Evolutionary conservation across 805 yeast species (phyloP).

Genomic region (Hanseniaspora osmophila): DNA sequence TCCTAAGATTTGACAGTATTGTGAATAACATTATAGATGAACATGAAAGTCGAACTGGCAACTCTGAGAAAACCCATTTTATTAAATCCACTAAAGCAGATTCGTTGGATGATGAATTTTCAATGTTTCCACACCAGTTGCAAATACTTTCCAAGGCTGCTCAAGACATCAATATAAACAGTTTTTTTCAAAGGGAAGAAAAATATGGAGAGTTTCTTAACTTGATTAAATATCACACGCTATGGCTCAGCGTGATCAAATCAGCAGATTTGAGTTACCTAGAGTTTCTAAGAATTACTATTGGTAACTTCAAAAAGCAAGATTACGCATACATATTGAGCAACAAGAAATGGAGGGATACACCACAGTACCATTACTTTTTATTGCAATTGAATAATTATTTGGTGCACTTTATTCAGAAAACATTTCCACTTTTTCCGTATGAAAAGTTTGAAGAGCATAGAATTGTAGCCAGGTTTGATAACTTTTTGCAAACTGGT

Average conservation of each 20-base stretch:
- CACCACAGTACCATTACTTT: slow-evolving; percentile 30
- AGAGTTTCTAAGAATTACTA: slow-evolving; percentile 31
- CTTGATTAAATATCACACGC: slow-evolving; percentile 34
- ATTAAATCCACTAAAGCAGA: slow-evolving; percentile 3
- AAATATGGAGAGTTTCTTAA: slow-evolving; percentile 52
- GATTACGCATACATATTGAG: slow-evolving; percentile 10
- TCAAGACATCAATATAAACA: slow-evolving; percentile 8
- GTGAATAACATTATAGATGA: slow-evolving; percentile 21
- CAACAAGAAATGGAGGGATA: slow-evolving; percentile 18
- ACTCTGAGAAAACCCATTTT: slow-evolving; percentile 9
- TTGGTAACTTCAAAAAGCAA: slow-evolving; percentile 28
- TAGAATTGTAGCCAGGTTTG: not conserved
- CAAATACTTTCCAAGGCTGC: not conserved
- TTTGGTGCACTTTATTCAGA: slow-evolving; percentile 31
- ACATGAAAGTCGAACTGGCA: slow-evolving; percentile 19
- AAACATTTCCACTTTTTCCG: slow-evolving; percentile 35
- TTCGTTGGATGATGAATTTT: slow-evolving; percentile 11
- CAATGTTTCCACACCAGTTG: slow-evolving; percentile 1
- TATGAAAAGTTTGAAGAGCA: slow-evolving; percentile 16
- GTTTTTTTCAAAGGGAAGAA: slow-evolving; percentile 25
- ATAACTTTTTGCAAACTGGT: slow-evolving; percentile 3
- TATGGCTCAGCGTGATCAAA: slow-evolving; percentile 35
- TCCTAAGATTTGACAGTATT: slow-evolving; percentile 27
- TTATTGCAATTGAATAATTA: slow-evolving; percentile 34
- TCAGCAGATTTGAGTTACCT: slow-evolving; percentile 29